Conservation (phyloP, 768 basidiomycete genomes). For the Mycena belliarum region DNA sequence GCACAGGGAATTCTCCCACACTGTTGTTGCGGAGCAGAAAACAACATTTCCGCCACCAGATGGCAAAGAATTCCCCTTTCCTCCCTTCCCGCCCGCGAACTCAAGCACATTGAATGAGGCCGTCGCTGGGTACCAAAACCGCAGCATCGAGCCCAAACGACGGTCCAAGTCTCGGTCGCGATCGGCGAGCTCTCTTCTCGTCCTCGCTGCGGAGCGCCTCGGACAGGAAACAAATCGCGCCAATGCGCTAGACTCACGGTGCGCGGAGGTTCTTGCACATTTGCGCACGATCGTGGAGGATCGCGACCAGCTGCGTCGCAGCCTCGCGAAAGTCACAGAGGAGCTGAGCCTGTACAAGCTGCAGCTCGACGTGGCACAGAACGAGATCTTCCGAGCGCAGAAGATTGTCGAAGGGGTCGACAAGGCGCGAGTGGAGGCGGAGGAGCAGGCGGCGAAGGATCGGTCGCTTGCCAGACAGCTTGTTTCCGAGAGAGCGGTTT, state of each 20-base stretch:
- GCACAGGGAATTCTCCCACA: background rate
- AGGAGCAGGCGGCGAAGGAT: slow-evolving; percentile 52
- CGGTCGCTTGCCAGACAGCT: slow-evolving; percentile 52
- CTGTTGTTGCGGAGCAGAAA: background rate
- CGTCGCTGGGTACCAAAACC: slow-evolving; percentile 1
- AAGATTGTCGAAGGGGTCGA: slow-evolving; percentile 49
- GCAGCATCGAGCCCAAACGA: slow-evolving; percentile 5
- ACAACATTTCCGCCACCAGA: background rate
- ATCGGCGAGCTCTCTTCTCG: slow-evolving; percentile 16
- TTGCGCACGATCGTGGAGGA: slow-evolving; percentile 35
- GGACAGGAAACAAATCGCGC: slow-evolving; percentile 39
- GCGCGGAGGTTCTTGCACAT: slow-evolving; percentile 32
- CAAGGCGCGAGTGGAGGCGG: slow-evolving; percentile 57
- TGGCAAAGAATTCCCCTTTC: slow-evolving; percentile 2
- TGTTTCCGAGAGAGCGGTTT: slow-evolving; percentile 50
- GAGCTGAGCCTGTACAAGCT: slow-evolving; percentile 59
- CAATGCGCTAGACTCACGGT: slow-evolving; percentile 37
- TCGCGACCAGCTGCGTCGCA: slow-evolving; percentile 30
- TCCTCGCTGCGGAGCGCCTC: slow-evolving; percentile 18
- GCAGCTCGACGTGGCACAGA: slow-evolving; percentile 59
- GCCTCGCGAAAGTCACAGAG: slow-evolving; percentile 36
- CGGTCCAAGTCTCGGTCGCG: slow-evolving; percentile 16
- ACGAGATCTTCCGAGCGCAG: slow-evolving; percentile 56
- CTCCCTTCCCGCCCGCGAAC: background rate
- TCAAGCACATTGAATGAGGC: slow-evolving; percentile 8